Evolutionary conservation across 306 rosid species (phyloP).

Genomic region (Malus sieversii): DNA sequence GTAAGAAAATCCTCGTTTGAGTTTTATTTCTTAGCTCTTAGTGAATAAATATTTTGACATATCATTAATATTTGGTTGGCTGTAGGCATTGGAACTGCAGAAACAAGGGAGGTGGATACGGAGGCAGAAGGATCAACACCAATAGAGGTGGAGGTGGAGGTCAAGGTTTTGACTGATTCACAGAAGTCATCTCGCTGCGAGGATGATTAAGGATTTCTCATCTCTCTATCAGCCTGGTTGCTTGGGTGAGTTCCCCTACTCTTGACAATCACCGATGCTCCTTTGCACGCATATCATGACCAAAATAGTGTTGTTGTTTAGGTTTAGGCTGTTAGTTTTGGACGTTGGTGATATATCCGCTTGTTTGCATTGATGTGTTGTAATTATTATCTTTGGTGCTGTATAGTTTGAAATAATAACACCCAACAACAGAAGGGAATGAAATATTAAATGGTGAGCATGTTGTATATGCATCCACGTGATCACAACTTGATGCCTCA

Average conservation of each 20-base stretch:
- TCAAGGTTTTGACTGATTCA: constrained; percentile 35
- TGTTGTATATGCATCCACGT: constrained; percentile 2
- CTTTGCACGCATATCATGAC: background rate
- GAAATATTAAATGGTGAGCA: background rate
- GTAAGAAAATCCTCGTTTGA: background rate
- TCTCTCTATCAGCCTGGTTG: constrained; percentile 16
- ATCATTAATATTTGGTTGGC: background rate
- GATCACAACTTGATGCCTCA: background rate
- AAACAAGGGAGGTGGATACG: constrained; percentile 17
- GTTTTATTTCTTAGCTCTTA: background rate
- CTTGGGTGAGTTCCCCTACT: constrained; percentile 44
- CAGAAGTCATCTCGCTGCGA: constrained; percentile 24
- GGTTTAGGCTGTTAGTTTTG: background rate
- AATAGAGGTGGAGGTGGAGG: constrained; percentile 42
- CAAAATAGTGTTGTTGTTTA: background rate
- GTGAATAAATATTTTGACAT: background rate
- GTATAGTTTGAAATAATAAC: background rate
- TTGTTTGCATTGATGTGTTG: background rate
- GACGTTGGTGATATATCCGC: background rate
- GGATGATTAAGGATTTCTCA: constrained; percentile 53
- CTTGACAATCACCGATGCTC: background rate
- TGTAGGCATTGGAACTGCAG: constrained; percentile 19
- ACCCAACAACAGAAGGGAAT: background rate
- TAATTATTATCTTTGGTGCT: background rate
- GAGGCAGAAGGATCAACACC: constrained; percentile 33